Conservation (phyloP, 2,329 filamentous ascomycete species). For the Fonsecaea nubica region DNA sequence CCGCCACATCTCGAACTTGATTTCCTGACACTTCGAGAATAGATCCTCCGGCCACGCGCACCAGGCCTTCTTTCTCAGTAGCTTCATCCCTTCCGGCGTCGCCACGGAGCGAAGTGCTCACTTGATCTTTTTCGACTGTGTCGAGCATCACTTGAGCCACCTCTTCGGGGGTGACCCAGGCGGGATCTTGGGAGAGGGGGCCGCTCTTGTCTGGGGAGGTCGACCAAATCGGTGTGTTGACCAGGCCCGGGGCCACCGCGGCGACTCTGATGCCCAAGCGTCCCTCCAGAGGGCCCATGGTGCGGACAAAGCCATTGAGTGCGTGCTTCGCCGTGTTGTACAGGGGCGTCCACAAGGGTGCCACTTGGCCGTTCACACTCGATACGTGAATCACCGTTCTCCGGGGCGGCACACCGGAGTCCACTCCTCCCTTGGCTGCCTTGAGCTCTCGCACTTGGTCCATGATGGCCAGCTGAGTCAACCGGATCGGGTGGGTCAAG, state of each 20-base stretch:
- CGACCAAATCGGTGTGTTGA: conserved; percentile 67
- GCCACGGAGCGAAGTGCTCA: neutral
- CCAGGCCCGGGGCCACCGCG: conserved; percentile 65
- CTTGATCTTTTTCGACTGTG: conserved; percentile 57
- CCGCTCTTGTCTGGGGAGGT: conserved; percentile 64
- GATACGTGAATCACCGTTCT: conserved; percentile 56
- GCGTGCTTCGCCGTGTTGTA: conserved; percentile 58
- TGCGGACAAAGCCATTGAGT: conserved; percentile 57
- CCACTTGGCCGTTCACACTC: conserved; percentile 53
- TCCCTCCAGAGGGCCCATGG: conserved; percentile 56
- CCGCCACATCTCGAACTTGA: conserved; percentile 12
- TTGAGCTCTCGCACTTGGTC: conserved; percentile 49
- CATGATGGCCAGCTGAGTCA: conserved; percentile 56
- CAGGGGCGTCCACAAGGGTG: conserved; percentile 50
- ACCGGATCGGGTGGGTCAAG: conserved; percentile 52
- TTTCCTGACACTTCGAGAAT: conserved; percentile 18
- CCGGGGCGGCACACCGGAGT: neutral
- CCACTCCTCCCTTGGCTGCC: conserved; percentile 29
- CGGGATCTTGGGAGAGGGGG: conserved; percentile 42
- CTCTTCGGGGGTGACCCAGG: conserved; percentile 64
- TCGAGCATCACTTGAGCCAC: conserved; percentile 65
- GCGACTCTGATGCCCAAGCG: conserved; percentile 63
- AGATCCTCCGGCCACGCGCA: conserved; percentile 12
- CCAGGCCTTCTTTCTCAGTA: neutral
- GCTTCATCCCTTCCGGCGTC: conserved; percentile 34